These are phyloP conservation scores for Diaporthe amygdali DNA, from an alignment of 2,329 filamentous ascomycete genomes.

Conservation along the genomic window DNA sequence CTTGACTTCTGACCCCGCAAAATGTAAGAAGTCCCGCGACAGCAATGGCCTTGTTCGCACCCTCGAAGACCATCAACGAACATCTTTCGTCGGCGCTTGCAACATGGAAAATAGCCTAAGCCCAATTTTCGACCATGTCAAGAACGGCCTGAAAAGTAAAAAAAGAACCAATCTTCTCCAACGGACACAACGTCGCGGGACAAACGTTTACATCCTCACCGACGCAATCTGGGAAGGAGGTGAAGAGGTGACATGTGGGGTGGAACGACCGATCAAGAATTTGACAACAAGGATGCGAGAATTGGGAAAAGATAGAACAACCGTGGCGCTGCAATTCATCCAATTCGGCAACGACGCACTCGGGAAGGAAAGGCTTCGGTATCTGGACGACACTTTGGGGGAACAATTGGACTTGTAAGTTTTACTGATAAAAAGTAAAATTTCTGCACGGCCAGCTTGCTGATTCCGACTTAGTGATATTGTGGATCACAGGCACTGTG, in stretches of 20 bases:
- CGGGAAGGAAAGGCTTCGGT: neutral
- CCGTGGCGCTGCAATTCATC: neutral
- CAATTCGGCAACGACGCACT: neutral
- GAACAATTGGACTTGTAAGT: neutral
- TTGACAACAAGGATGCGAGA: neutral
- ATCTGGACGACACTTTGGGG: neutral
- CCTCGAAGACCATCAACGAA: neutral
- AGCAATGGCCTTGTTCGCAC: neutral
- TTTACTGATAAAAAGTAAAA: neutral
- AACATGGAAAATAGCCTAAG: neutral
- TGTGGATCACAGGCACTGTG: neutral
- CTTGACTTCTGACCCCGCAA: neutral
- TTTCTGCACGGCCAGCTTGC: no score
- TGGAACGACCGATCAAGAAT: neutral
- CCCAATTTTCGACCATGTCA: neutral
- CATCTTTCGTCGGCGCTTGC: accelerated
- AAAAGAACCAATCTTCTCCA: neutral
- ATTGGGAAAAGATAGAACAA: neutral
- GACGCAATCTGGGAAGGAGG: neutral
- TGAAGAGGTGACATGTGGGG: neutral
- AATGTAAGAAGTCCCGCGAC: neutral
- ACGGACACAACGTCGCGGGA: neutral
- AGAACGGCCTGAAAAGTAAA: neutral
- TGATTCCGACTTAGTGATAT: neutral
- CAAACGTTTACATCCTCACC: neutral